phyloP scores from a whole-genome alignment of 768 basidiomycete species.

The Lentinus tigrinus region DNA sequence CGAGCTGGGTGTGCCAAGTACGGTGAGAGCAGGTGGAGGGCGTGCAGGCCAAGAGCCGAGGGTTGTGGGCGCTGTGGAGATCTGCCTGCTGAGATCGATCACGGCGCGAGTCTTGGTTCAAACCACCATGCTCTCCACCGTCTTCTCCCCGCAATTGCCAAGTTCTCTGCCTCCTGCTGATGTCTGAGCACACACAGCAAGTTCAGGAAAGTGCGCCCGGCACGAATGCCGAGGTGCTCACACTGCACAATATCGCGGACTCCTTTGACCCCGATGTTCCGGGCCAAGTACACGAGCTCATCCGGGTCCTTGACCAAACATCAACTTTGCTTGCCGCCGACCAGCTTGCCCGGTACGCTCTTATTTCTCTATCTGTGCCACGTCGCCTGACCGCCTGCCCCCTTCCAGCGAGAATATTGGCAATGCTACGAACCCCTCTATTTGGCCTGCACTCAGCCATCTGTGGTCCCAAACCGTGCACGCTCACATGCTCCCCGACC shows the following conservation, averaged over 20 bases:
- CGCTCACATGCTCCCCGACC: slow-evolving; percentile 34
- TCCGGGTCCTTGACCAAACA: neutral
- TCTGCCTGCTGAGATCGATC: too few species aligned
- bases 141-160: too few species aligned
- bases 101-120: too few species aligned
- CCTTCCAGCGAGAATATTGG: slow-evolving; percentile 36
- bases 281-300: slow-evolving; percentile 28
- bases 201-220: neutral
- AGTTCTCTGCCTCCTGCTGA: neutral
- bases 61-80: too few species aligned
- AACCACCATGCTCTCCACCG: too few species aligned
- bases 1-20: neutral
- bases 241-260: slow-evolving; percentile 45
- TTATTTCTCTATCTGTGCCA: neutral
- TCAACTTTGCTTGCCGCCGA: neutral
- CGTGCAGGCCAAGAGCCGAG: neutral
- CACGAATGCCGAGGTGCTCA: slow-evolving; percentile 6
- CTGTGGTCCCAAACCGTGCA: slow-evolving; percentile 46
- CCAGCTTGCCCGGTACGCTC: neutral
- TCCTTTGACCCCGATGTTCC: slow-evolving; percentile 37
- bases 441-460: slow-evolving; percentile 56
- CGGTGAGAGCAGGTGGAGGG: neutral
- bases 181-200: neutral
- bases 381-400: neutral
- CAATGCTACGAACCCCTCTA: slow-evolving; percentile 33